A percentile compares a stretch with the other conserved stretches of the same genome.
Conservation (phyloP, 441 rosid species). For the Metrosideros polymorpha region DNA sequence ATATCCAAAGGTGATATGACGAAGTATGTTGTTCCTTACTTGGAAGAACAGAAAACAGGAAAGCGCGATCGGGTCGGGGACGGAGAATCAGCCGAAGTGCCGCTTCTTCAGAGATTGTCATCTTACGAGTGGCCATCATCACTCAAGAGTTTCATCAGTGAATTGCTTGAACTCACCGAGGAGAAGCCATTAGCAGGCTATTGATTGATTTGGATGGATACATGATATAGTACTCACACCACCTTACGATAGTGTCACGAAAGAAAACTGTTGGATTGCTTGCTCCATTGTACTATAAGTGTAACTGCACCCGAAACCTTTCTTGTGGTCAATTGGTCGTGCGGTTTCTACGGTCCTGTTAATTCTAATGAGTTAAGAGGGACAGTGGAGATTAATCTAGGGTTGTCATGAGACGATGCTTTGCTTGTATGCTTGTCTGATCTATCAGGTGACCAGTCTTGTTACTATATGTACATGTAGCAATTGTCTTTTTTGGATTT, state of each 20-base stretch:
- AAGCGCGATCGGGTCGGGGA: not conserved
- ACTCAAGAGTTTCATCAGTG: slow-evolving; percentile 19
- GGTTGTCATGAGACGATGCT: not conserved
- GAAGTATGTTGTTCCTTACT: slow-evolving; percentile 43
- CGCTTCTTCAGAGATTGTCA: slow-evolving; percentile 11
- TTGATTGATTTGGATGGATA: not conserved
- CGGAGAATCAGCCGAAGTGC: slow-evolving; percentile 6
- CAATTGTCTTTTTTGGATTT: not conserved
- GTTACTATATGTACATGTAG: not conserved
- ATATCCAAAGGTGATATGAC: slow-evolving; percentile 42
- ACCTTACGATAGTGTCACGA: not conserved
- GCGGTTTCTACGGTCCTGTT: not conserved
- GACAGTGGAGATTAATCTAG: not conserved
- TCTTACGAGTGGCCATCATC: slow-evolving; percentile 24
- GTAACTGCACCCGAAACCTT: not conserved
- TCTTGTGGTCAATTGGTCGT: not conserved
- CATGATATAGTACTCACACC: not conserved
- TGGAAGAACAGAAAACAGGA: slow-evolving; percentile 15
- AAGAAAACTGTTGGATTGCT: not conserved
- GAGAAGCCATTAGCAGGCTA: not conserved
- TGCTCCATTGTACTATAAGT: not conserved
- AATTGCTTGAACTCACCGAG: slow-evolving; percentile 16
- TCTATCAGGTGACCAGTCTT: not conserved
- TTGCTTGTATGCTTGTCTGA: not conserved
- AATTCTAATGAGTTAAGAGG: not conserved